A percentile compares a stretch with the other conserved stretches of the same genome.
phyloP scores from a whole-genome alignment of 306 rosid species.

The Dryas alaskensis region DNA sequence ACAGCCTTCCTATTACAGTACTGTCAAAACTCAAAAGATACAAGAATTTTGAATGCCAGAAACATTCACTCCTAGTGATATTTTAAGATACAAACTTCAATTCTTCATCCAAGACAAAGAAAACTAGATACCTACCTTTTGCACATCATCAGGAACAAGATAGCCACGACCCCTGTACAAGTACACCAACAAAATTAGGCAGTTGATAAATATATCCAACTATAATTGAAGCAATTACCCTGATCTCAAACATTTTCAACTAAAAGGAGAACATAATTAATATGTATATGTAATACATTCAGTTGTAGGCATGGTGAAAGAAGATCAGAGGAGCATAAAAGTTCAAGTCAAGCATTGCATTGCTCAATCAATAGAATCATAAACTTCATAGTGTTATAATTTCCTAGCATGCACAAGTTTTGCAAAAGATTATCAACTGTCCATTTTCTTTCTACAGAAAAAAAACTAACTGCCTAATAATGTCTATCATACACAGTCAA shows the following conservation, averaged over 20 bases:
- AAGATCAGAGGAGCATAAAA: background rate
- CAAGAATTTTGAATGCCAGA: background rate
- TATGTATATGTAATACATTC: background rate
- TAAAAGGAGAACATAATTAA: background rate
- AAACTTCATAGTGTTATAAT: background rate
- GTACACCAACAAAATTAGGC: conserved; percentile 18
- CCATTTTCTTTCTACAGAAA: background rate
- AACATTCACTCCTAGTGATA: background rate
- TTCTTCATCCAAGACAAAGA: background rate
- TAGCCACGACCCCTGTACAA: conserved; percentile 75
- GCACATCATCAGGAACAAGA: conserved; percentile 70
- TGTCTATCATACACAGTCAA: background rate
- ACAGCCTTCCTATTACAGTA: background rate
- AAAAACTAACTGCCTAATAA: background rate
- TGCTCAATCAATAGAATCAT: background rate
- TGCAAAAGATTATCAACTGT: background rate
- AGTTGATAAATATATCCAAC: background rate
- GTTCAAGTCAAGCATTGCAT: background rate
- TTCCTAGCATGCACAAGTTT: background rate
- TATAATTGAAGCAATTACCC: background rate
- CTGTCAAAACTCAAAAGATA: background rate
- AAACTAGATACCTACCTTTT: conserved; percentile 46
- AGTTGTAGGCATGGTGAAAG: background rate
- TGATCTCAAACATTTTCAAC: background rate
- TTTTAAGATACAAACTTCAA: background rate